These are phyloP conservation scores for Halophytophthora polymorphica DNA, from an alignment of 352 stramenopile genomes.

Conservation along the genomic window DNA sequence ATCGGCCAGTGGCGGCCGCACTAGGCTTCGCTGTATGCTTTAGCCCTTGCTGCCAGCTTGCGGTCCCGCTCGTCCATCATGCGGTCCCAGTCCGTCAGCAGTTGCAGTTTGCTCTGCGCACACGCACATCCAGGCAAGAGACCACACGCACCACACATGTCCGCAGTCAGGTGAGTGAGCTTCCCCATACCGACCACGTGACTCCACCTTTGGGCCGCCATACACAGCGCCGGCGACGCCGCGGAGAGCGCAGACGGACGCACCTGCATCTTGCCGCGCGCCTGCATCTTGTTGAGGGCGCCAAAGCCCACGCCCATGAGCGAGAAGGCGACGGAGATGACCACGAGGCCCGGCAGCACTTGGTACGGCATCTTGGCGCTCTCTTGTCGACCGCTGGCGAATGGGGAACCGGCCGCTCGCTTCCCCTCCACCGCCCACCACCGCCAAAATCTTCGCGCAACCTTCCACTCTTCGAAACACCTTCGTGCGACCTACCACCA, in stretches of 20 bases:
- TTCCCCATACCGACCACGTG: slow-evolving; percentile 7
- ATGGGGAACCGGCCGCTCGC: not conserved
- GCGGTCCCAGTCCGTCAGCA: slow-evolving; percentile 78
- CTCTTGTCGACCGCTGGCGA: slow-evolving; percentile 3
- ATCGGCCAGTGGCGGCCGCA: slow-evolving; percentile 13
- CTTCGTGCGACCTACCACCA: slow-evolving; percentile 1
- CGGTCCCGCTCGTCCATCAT: slow-evolving; percentile 82
- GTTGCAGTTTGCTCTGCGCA: slow-evolving; percentile 66
- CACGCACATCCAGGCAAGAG: not conserved
- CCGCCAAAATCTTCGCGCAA: slow-evolving; percentile 5
- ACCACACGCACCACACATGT: too few species aligned
- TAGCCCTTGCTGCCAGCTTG: slow-evolving; percentile 46
- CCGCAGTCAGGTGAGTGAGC: not conserved
- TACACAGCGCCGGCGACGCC: not conserved
- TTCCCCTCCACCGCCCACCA: not conserved
- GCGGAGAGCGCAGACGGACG: slow-evolving; percentile 1
- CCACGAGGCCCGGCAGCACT: slow-evolving; percentile 72
- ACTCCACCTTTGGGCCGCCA: not conserved
- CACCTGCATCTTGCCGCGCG: slow-evolving; percentile 68
- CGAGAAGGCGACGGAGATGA: slow-evolving; percentile 77
- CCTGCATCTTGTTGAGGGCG: slow-evolving; percentile 74
- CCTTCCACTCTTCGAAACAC: not conserved
- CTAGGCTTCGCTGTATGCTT: slow-evolving; percentile 30
- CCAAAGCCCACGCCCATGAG: slow-evolving; percentile 72
- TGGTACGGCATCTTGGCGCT: slow-evolving; percentile 78